Conservation (phyloP, 2,329 filamentous ascomycete species). For the Cordyceps cicadae region DNA sequence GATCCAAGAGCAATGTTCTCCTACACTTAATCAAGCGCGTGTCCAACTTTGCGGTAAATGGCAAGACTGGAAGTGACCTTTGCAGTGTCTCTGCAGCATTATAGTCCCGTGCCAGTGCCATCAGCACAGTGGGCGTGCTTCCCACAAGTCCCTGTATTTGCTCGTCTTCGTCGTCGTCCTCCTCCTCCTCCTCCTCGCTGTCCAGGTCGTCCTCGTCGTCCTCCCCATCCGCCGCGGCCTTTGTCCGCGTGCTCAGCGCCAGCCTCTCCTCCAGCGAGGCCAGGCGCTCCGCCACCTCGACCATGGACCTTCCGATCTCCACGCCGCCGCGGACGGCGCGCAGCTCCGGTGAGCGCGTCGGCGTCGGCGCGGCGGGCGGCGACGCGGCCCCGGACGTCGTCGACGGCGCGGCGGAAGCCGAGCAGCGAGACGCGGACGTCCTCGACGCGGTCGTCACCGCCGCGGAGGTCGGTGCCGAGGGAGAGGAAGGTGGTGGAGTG, state of each 20-base stretch:
- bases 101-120: constrained; percentile 38
- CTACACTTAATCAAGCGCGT: constrained; percentile 45
- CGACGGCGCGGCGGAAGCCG: constrained; percentile 75
- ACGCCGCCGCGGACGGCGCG: constrained; percentile 55
- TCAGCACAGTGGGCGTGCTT: constrained; percentile 39
- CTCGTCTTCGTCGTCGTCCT: constrained; percentile 34
- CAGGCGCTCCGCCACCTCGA: constrained; percentile 59
- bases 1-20: constrained; percentile 48
- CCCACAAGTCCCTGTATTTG: constrained; percentile 30
- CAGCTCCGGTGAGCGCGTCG: constrained; percentile 56
- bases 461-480: constrained; percentile 70
- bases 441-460: constrained; percentile 86
- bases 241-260: constrained; percentile 39
- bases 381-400: constrained; percentile 62
- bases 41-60: constrained; percentile 43
- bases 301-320: constrained; percentile 50
- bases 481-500: constrained; percentile 90
- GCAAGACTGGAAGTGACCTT: constrained; percentile 34
- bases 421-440: constrained; percentile 81
- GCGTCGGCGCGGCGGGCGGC: constrained; percentile 56
- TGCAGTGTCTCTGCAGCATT: constrained; percentile 34
- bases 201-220: constrained; percentile 17
- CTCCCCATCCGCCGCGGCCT: not conserved
- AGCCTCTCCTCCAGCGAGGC: constrained; percentile 55
- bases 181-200: constrained; percentile 32